phyloP scores from a whole-genome alignment of 2,329 filamentous ascomycete species.

The Chaetothyriales sp. region DNA sequence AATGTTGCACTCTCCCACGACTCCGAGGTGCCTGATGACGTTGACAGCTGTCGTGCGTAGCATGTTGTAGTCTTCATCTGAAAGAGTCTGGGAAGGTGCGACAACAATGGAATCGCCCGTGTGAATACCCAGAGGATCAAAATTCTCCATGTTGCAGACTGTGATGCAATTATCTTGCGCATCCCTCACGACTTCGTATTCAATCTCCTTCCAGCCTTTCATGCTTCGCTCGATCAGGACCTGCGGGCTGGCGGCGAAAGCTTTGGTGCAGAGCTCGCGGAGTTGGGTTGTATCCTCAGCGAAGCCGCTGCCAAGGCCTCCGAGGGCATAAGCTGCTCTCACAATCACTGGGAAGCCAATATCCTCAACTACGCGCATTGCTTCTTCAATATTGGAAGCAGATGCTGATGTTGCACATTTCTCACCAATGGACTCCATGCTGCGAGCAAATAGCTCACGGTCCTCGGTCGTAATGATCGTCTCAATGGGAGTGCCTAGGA shows the following conservation, averaged over 20 bases:
- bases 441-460: constrained; percentile 88
- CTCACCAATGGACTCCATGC: constrained; percentile 96
- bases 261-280: constrained; percentile 78
- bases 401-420: constrained; percentile 97
- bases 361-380: constrained; percentile 68
- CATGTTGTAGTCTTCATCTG: constrained; percentile 99
- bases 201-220: constrained; percentile 99
- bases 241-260: constrained; percentile 86
- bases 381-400: constrained; percentile 75
- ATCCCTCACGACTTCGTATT: constrained; percentile 96
- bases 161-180: constrained; percentile 96
- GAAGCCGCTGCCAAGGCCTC: constrained; percentile 89
- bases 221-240: constrained; percentile 95
- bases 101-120: constrained; percentile 98
- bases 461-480: constrained; percentile 98
- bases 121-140: constrained; percentile 93
- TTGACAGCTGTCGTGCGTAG: constrained; percentile 91
- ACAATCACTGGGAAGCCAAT: constrained; percentile 97
- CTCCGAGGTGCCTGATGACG: constrained; percentile 89
- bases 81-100: constrained; percentile 88
- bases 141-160: constrained; percentile 99
- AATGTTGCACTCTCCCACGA: constrained; percentile 97
- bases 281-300: constrained; percentile 76
- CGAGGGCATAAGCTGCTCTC: constrained; percentile 86
- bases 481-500: constrained; percentile 89